Evolutionary conservation across 2,329 filamentous ascomycete genomes (phyloP).

Genomic region (Neoarthrinium moseri): DNA sequence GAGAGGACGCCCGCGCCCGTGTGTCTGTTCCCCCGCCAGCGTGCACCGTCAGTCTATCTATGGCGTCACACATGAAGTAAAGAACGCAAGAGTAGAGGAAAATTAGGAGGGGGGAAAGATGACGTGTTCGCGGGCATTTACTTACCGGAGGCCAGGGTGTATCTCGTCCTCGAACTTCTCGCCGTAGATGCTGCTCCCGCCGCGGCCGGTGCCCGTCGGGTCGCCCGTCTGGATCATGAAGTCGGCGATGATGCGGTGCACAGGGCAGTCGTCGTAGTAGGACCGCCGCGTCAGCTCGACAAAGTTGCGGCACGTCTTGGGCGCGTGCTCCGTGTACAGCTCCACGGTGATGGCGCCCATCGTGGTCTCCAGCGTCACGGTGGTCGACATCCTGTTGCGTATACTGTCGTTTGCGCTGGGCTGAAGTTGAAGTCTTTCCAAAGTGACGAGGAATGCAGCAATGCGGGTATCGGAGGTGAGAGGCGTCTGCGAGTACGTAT

Average conservation of each 20-base stretch:
- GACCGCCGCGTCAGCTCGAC: conserved; percentile 72
- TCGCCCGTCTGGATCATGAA: conserved; percentile 98
- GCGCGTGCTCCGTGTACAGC: conserved; percentile 86
- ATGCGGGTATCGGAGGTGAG: no score
- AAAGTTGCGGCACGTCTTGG: conserved; percentile 89
- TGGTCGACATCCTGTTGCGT: conserved; percentile 85
- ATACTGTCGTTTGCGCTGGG: no score
- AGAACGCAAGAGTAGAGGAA: no score
- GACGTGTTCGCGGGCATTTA: no score
- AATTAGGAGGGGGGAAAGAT: no score
- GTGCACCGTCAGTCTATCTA: no score
- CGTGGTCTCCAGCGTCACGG: conserved; percentile 78
- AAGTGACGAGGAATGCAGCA: no score
- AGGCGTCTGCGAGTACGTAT: no score
- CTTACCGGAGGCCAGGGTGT: conserved; percentile 55
- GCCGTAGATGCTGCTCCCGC: conserved; percentile 86
- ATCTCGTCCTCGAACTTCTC: conserved; percentile 96
- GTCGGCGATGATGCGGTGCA: conserved; percentile 92
- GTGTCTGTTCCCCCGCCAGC: no score
- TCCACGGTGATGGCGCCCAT: conserved; percentile 86
- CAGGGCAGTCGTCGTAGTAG: conserved; percentile 84
- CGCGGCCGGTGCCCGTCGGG: conserved; percentile 88
- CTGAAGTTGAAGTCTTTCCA: no score
- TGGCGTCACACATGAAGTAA: no score
- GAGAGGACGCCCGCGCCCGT: conserved; percentile 90